phyloP scores from a whole-genome alignment of 306 rosid species.

The Potentilla sterilis region DNA sequence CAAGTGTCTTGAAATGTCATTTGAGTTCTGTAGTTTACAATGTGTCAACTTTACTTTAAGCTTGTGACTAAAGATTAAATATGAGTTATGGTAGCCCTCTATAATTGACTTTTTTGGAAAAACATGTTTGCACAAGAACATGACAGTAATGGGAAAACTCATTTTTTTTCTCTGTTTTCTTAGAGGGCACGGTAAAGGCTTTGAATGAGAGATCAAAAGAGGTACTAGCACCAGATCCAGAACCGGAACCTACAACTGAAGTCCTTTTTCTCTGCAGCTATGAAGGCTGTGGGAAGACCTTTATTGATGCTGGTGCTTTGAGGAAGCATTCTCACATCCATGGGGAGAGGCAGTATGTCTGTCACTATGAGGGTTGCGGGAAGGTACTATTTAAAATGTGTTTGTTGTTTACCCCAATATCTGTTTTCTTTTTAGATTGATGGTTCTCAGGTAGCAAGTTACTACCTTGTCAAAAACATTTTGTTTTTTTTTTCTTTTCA shows the following conservation, averaged over 20 bases:
- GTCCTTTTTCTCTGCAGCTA: conserved; percentile 98
- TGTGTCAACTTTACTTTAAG: not conserved
- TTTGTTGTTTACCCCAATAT: not conserved
- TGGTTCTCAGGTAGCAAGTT: not conserved
- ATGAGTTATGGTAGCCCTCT: conserved; percentile 8
- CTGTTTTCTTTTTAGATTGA: not conserved
- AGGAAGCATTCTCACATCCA: conserved; percentile 97
- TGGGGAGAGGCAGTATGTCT: conserved; percentile 88
- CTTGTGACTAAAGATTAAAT: not conserved
- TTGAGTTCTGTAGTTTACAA: not conserved
- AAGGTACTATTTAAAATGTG: conserved; percentile 51
- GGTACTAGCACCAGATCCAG: conserved; percentile 71
- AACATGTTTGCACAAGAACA: not conserved
- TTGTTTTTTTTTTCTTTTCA: not conserved
- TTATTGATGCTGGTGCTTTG: conserved; percentile 96
- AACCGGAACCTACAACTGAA: conserved; percentile 96
- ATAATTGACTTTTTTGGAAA: not conserved
- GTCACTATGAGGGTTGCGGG: conserved; percentile 92
- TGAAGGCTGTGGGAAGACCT: conserved; percentile 93
- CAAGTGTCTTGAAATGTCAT: not conserved
- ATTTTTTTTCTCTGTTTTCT: not conserved
- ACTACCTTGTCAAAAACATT: not conserved
- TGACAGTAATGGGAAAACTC: no score
- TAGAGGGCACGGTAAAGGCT: conserved; percentile 68
- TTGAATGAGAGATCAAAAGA: conserved; percentile 70